These are phyloP conservation scores for Barbatosphaeria neglecta DNA, from an alignment of 495 filamentous ascomycete genomes.

Conservation along the genomic window DNA sequence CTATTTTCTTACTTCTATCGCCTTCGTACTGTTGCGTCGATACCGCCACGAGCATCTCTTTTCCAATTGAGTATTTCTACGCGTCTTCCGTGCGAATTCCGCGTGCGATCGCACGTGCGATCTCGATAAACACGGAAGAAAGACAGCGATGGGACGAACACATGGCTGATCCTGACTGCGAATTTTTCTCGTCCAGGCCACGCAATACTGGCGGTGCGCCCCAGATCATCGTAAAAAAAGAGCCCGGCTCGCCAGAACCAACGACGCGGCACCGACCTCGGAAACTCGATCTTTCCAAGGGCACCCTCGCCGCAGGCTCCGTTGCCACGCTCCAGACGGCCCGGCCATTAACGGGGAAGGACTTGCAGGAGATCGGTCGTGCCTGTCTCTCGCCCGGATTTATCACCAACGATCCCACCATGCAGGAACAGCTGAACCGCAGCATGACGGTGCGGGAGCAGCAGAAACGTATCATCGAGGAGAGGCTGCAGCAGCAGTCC, in stretches of 20 bases:
- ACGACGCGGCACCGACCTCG: slow-evolving; percentile 71
- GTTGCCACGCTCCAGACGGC: slow-evolving; percentile 48
- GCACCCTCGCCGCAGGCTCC: slow-evolving; percentile 45
- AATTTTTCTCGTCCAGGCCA: slow-evolving; percentile 25
- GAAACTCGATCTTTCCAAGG: slow-evolving; percentile 79
- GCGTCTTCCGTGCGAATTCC: no score
- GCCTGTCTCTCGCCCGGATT: slow-evolving; percentile 94
- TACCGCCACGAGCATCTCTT: no score
- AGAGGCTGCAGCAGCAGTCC: slow-evolving; percentile 74
- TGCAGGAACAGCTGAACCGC: slow-evolving; percentile 88
- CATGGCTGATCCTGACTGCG: slow-evolving; percentile 6
- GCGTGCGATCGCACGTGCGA: no score
- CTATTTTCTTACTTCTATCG: no score
- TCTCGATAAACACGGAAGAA: neutral
- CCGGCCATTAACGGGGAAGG: slow-evolving; percentile 68
- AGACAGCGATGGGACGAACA: neutral
- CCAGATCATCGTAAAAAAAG: slow-evolving; percentile 92
- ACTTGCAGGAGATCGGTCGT: slow-evolving; percentile 88
- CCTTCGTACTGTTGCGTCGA: no score
- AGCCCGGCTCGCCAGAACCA: slow-evolving; percentile 74
- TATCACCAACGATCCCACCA: slow-evolving; percentile 87
- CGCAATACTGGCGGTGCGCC: slow-evolving; percentile 45
- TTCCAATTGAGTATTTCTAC: no score
- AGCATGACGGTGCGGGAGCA: slow-evolving; percentile 91
- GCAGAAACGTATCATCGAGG: slow-evolving; percentile 89